These are phyloP conservation scores for Lachancea dasiensis DNA, from an alignment of 805 yeast species.

Conservation along the genomic window DNA sequence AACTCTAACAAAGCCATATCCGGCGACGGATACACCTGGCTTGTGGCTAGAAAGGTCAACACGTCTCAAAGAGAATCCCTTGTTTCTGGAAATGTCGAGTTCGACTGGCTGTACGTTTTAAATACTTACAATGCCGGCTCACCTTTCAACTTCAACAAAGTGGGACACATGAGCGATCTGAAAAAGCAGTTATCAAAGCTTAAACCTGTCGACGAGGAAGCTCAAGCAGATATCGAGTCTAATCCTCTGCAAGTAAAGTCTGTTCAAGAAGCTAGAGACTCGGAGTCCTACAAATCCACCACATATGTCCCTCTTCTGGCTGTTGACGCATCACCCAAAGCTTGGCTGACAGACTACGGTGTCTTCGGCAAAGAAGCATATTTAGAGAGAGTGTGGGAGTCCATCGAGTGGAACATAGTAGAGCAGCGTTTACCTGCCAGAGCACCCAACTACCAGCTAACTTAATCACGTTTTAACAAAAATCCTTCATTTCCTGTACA, in stretches of 20 bases:
- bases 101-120: conserved; percentile 53
- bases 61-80: conserved; percentile 12
- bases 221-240: conserved; percentile 1
- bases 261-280: conserved; percentile 37
- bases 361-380: conserved; percentile 65
- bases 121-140: conserved; percentile 89
- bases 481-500: conserved; percentile 10
- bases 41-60: conserved; percentile 49
- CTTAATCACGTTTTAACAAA: conserved; percentile 1
- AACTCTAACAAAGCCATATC: conserved; percentile 64
- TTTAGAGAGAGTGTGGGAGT: conserved; percentile 59
- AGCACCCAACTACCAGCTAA: conserved; percentile 9
- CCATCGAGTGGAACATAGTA: conserved; percentile 66
- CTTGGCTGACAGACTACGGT: conserved; percentile 69
- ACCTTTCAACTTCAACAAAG: conserved; percentile 60
- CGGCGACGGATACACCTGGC: conserved; percentile 91
- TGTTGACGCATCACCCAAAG: conserved; percentile 66
- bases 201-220: conserved; percentile 10
- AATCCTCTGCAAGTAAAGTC: conserved; percentile 18
- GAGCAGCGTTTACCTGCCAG: conserved; percentile 39
- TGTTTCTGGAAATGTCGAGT: conserved; percentile 20
- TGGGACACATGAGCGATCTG: conserved; percentile 33
- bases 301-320: conserved; percentile 56
- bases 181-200: conserved; percentile 21
- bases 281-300: conserved; percentile 20